phyloP scores from a whole-genome alignment of 2,329 filamentous ascomycete genomes.

The Thermochaetoides dissita region DNA sequence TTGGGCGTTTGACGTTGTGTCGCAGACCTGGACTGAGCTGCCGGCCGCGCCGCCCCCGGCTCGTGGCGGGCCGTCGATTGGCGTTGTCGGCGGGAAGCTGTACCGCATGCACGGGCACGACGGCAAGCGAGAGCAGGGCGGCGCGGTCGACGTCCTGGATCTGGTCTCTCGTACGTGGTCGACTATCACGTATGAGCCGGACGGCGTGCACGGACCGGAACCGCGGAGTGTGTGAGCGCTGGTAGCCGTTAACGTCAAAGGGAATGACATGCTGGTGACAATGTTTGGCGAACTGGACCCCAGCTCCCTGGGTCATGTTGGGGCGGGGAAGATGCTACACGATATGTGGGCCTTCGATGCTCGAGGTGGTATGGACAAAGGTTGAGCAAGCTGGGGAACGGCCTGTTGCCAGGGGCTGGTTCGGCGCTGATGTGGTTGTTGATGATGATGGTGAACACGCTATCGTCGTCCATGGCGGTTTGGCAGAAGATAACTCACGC shows the following conservation, averaged over 20 bases:
- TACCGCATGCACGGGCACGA: slow-evolving; percentile 54
- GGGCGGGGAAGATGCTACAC: slow-evolving; percentile 26
- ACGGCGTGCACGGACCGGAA: slow-evolving; percentile 18
- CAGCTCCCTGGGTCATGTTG: slow-evolving; percentile 24
- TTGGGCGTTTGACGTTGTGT: slow-evolving; percentile 41
- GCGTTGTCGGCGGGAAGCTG: slow-evolving; percentile 23
- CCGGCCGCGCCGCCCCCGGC: slow-evolving; percentile 36
- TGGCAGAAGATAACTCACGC: slow-evolving; percentile 23
- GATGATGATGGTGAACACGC: slow-evolving; percentile 7
- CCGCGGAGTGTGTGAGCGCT: slow-evolving; percentile 21
- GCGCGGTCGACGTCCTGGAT: slow-evolving; percentile 35
- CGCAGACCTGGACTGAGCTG: slow-evolving; percentile 35
- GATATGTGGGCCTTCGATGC: slow-evolving; percentile 29
- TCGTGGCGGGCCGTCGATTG: slow-evolving; percentile 40
- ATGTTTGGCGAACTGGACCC: slow-evolving; percentile 27
- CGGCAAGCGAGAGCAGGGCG: slow-evolving; percentile 44
- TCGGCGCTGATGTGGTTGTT: slow-evolving; percentile 22
- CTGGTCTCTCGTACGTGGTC: slow-evolving; percentile 15
- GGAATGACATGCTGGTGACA: slow-evolving; percentile 20
- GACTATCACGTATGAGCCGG: slow-evolving; percentile 14
- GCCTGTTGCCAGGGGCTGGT: slow-evolving; percentile 26
- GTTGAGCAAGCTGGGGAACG: slow-evolving; percentile 11
- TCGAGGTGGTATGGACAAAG: slow-evolving; percentile 18
- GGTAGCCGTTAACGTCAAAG: slow-evolving; percentile 13
- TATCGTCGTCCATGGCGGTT: slow-evolving; percentile 25